Base-by-base conservation (phyloP, 371 early-diverging fungal genomes). In the Syncephalastrum racemosum region DNA sequence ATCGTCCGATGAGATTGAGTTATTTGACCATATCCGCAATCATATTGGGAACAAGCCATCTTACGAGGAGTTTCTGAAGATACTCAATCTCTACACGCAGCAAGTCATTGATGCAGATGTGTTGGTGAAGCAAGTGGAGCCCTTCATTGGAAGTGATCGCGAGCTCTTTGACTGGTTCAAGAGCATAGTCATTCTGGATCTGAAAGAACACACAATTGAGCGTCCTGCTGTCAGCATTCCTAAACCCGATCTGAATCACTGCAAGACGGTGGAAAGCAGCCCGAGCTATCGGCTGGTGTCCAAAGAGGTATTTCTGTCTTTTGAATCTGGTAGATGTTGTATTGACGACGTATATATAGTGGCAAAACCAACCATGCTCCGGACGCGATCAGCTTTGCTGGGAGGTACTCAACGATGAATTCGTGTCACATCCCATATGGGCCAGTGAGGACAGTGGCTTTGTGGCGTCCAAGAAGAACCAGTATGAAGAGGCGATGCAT, bases 401-500 rank as follows among this genome's bases (percentile, higher is more conserved):
- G 67, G 97, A 98, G 67, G 98, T 99, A 1, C 73, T 99, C 36
- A 99, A 99, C 75, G 95, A 95, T 75, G 89, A 87, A 18, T 99
- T 92, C 81, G 90, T 97, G 2, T 93, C 95, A 0, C 96, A 95
- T 76, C 99, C 99, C 4, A 94, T 92, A 12, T 97, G 91, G 86
- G 87, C 91, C 3, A 92, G 93, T 51, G 99, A 99, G 72, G 99
- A 96, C 49, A 91, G 89, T 4, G 93, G 87, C 23, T 98, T 97
- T 75, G 87, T 93, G 47, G 90, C 94, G 45, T 90, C 93, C 68
- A 94, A 95, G 64, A 98, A 97, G 77, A 99, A 95, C 61, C 78
- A 77, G n/a, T 95, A 86, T 62, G 99, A 99, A 72, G 99, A 99
- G 68, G 90, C 91, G 2, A 72, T 99, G 63, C 95, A 93, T 78